Percentiles rank a stretch among this genome's conserved stretches.
Conservation (phyloP, 1,139 yeast species). For the Kodamaea sp. region DNA sequence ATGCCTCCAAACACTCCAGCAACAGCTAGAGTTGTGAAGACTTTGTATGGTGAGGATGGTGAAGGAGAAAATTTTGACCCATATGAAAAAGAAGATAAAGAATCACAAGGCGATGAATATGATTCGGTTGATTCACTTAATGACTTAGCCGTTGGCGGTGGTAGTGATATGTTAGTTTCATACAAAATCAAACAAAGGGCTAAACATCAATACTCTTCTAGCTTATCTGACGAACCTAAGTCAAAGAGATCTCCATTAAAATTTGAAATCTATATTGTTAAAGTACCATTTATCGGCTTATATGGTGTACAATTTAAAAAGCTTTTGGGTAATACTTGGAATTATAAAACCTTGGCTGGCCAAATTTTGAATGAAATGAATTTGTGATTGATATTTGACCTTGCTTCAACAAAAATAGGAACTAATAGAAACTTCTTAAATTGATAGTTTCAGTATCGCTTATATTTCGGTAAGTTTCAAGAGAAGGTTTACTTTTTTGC, state of each 20-base stretch:
- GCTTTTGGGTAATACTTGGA: constrained; percentile 92
- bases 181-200: constrained; percentile 55
- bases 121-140: constrained; percentile 66
- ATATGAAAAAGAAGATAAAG: constrained; percentile 26
- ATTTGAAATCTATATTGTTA: constrained; percentile 89
- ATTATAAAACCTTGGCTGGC: constrained; percentile 89
- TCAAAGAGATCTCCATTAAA: constrained; percentile 53
- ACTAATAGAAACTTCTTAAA: too few species aligned
- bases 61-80: constrained; percentile 19
- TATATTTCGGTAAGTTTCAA: constrained; percentile 2
- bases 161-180: constrained; percentile 64
- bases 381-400: constrained; percentile 30
- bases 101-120: constrained; percentile 31
- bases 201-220: constrained; percentile 30
- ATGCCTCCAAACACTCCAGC: constrained; percentile 53
- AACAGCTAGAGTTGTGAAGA: constrained; percentile 38
- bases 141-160: constrained; percentile 47
- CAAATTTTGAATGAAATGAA: constrained; percentile 77
- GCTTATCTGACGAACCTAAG: constrained; percentile 23
- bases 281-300: constrained; percentile 84
- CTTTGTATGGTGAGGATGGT: constrained; percentile 40
- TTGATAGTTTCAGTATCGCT: neutral
- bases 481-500: neutral
- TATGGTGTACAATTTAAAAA: constrained; percentile 96
- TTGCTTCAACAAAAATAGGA: neutral